These are phyloP conservation scores for Rhizoclosmatium globosum DNA, from an alignment of 192 early-diverging fungal genomes.

Conservation along the genomic window DNA sequence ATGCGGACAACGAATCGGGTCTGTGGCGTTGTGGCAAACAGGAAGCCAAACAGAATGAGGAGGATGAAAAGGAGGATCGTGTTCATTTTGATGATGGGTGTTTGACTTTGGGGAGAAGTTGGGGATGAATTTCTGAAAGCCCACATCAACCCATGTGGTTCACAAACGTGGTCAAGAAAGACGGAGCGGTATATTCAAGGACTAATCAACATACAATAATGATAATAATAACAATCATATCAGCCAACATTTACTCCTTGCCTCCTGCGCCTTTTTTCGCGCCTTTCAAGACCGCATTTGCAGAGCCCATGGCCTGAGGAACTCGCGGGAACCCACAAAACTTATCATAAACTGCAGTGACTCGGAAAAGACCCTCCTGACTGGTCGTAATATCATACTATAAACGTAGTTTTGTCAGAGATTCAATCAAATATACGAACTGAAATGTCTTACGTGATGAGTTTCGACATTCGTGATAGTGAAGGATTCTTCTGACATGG, in stretches of 20 bases:
- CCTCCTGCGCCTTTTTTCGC: not conserved
- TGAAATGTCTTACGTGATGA: constrained; percentile 40
- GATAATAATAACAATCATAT: no score
- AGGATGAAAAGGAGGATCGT: constrained; percentile 1
- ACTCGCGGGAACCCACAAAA: constrained; percentile 68
- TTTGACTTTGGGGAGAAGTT: not conserved
- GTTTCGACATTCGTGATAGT: constrained; percentile 62
- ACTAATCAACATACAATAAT: no score
- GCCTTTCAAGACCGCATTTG: constrained; percentile 20
- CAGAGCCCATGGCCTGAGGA: not conserved
- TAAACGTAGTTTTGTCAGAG: not conserved
- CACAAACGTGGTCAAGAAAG: no score
- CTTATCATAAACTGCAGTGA: constrained; percentile 67
- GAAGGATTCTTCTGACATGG: constrained; percentile 53
- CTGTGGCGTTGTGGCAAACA: constrained; percentile 18
- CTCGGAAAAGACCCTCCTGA: constrained; percentile 70
- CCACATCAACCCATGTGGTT: no score
- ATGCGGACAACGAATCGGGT: constrained; percentile 24
- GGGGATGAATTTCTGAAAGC: no score
- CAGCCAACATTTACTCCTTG: no score
- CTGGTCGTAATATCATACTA: constrained; percentile 63
- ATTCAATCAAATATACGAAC: constrained; percentile 17
- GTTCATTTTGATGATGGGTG: constrained; percentile 2
- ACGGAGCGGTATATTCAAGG: no score
- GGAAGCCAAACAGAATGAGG: constrained; percentile 20